Evolutionary conservation across 768 basidiomycete genomes (phyloP).

Genomic region (Rubroboletus pulcherrimus): DNA sequence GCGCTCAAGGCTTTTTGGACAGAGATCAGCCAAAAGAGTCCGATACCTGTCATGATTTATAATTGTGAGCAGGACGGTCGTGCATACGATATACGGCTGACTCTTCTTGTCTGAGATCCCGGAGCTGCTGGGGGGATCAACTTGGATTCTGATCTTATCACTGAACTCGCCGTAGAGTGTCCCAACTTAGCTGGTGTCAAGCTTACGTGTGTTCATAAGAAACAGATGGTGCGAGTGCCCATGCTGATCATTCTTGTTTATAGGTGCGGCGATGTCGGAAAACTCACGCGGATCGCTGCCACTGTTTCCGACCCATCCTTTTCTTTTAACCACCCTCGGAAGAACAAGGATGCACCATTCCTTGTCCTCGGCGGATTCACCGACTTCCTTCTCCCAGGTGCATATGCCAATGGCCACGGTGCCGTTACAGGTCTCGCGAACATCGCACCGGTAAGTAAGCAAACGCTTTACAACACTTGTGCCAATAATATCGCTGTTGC

Average conservation of each 20-base stretch:
- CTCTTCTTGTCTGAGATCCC: conserved; percentile 52
- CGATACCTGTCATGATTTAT: conserved; percentile 85
- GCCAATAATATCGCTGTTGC: background rate
- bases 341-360: conserved; percentile 64
- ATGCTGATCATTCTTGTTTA: conserved; percentile 7
- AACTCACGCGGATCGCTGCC: conserved; percentile 80
- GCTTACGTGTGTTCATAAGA: conserved; percentile 60
- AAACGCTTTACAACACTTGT: background rate
- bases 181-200: conserved; percentile 85
- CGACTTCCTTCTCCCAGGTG: conserved; percentile 77
- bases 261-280: conserved; percentile 90
- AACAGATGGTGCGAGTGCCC: background rate
- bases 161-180: conserved; percentile 70
- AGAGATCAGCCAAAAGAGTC: conserved; percentile 74
- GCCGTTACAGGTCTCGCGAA: conserved; percentile 91
- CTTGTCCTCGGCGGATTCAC: conserved; percentile 81
- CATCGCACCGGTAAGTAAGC: conserved; percentile 60
- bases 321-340: conserved; percentile 58
- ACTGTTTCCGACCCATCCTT: conserved; percentile 58
- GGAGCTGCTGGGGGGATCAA: conserved; percentile 88
- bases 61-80: conserved; percentile 54
- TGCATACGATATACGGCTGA: background rate
- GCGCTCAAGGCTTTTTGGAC: conserved; percentile 78
- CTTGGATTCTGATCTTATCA: conserved; percentile 83
- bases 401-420: conserved; percentile 74